Conservation (phyloP, 495 filamentous ascomycete genomes). For the Penicillium pulvis region DNA sequence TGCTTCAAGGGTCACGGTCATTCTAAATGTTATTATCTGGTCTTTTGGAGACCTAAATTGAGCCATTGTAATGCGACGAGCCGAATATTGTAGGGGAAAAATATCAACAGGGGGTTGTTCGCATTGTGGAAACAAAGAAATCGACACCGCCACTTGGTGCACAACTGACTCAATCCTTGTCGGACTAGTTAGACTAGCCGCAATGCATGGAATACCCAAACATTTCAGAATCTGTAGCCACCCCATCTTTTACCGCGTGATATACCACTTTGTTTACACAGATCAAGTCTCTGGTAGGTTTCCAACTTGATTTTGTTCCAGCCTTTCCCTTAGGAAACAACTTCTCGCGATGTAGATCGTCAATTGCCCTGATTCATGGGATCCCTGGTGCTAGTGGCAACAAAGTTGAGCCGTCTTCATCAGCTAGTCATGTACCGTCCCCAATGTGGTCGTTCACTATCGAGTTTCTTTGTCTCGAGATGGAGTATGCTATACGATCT, state of each 20-base stretch:
- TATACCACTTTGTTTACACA: background rate
- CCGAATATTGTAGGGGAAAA: background rate
- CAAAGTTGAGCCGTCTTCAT: background rate
- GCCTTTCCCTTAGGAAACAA: background rate
- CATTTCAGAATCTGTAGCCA: background rate
- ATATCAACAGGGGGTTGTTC: background rate
- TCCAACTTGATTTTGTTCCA: background rate
- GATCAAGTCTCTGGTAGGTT: background rate
- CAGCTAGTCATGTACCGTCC: background rate
- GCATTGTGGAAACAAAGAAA: conserved; percentile 5
- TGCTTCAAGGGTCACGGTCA: background rate
- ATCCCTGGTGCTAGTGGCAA: background rate
- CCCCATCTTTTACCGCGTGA: background rate
- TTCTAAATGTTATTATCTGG: background rate
- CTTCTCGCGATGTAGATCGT: background rate
- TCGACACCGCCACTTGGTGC: background rate
- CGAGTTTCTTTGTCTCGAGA: background rate
- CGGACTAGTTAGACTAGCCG: background rate
- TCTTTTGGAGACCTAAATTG: background rate
- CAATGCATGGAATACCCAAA: background rate
- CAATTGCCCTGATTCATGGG: background rate
- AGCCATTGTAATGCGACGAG: background rate
- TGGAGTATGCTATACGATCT: background rate
- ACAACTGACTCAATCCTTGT: background rate
- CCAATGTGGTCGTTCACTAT: background rate